Percentiles rank a stretch among this genome's conserved stretches.
phyloP scores from a whole-genome alignment of 1,139 yeast species.

The Blastobotrys indianensis region DNA sequence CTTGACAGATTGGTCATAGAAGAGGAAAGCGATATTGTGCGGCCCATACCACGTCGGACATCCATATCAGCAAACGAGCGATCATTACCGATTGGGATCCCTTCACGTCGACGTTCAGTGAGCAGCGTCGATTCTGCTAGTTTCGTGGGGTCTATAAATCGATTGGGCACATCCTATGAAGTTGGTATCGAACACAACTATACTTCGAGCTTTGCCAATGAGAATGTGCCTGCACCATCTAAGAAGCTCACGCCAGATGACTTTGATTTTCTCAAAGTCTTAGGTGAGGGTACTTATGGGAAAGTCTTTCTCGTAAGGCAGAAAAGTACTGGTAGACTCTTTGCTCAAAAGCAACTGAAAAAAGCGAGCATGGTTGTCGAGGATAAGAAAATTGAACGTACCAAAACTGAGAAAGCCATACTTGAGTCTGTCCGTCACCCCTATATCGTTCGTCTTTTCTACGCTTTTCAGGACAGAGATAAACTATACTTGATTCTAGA shows the following conservation, averaged over 20 bases:
- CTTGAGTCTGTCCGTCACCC: conserved; percentile 71
- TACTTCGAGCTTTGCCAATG: conserved; percentile 28
- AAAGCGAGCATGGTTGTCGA: conserved; percentile 66
- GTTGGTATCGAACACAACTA: conserved; percentile 40
- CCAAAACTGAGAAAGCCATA: conserved; percentile 67
- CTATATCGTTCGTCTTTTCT: conserved; percentile 79
- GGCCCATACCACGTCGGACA: too few relatives aligned
- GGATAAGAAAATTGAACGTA: conserved; percentile 48
- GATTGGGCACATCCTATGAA: conserved; percentile 45
- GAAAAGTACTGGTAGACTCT: conserved; percentile 55
- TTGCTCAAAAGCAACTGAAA: conserved; percentile 83
- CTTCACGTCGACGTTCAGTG: too few relatives aligned
- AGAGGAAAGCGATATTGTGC: too few relatives aligned
- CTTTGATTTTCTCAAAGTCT: conserved; percentile 68
- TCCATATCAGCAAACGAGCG: too few relatives aligned
- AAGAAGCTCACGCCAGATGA: conserved; percentile 42
- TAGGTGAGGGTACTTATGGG: conserved; percentile 93
- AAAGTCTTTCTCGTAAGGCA: conserved; percentile 78
- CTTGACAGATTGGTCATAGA: too few relatives aligned
- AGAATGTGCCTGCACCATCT: conserved; percentile 6
- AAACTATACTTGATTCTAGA: conserved; percentile 77
- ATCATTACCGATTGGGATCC: too few relatives aligned
- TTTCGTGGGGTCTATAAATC: conserved; percentile 7
- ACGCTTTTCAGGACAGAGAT: conserved; percentile 81
- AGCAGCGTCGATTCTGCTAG: too few relatives aligned